Percentiles rank a stretch among this genome's conserved stretches.
phyloP scores from a whole-genome alignment of 2,329 filamentous ascomycete species.

The Paecilomyces niveus region DNA sequence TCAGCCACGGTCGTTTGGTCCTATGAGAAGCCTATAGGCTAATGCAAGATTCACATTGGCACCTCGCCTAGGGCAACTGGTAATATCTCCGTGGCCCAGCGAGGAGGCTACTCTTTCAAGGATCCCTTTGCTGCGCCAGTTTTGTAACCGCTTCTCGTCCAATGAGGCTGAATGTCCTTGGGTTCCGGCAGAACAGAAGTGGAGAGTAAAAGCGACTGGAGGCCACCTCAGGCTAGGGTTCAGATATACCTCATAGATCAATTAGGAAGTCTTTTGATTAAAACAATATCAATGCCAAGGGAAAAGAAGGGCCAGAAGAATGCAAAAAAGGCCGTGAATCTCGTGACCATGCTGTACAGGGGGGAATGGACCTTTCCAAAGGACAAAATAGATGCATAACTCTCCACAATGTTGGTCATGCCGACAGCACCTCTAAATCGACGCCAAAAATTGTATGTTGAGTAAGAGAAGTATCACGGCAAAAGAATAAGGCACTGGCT shows the following conservation, averaged over 20 bases:
- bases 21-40: not conserved
- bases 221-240: not conserved
- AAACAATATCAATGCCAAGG: not conserved
- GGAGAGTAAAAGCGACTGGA: not conserved
- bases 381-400: not conserved
- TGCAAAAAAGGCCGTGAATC: not conserved
- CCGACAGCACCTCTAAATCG: not conserved
- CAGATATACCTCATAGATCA: not conserved
- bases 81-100: not conserved
- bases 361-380: not conserved
- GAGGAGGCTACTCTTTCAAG: not conserved
- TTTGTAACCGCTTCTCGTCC: too few relatives aligned
- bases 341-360: not conserved
- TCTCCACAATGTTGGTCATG: not conserved
- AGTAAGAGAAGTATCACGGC: not conserved
- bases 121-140: not conserved
- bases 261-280: not conserved
- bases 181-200: not conserved
- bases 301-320: not conserved
- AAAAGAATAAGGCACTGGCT: not conserved
- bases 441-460: not conserved
- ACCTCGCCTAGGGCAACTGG: not conserved
- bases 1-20: not conserved
- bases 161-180: not conserved
- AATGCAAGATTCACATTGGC: not conserved